Percentiles rank a stretch among this genome's conserved stretches.
phyloP scores from a whole-genome alignment of 352 stramenopile species.

The Phytophthora multivora region DNA sequence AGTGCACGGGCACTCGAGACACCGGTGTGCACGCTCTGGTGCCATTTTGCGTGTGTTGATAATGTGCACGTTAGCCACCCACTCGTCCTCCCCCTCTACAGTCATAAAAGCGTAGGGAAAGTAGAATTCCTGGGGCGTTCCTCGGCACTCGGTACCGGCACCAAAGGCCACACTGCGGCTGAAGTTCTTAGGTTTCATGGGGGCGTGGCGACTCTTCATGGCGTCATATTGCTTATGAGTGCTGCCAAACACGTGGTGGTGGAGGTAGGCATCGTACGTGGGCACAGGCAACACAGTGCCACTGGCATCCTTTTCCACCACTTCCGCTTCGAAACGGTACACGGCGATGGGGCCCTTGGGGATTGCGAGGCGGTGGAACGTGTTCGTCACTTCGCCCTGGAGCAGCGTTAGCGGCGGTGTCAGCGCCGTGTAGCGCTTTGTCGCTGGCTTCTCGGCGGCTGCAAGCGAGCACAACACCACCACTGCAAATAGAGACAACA shows the following conservation, averaged over 20 bases:
- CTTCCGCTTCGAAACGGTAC: constrained; percentile 80
- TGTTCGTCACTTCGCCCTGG: constrained; percentile 81
- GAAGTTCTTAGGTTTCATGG: constrained; percentile 80
- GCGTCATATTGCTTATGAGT: constrained; percentile 68
- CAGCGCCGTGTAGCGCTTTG: constrained; percentile 69
- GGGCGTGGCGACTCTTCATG: constrained; percentile 51
- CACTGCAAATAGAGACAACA: constrained; percentile 6
- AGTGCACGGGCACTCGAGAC: constrained; percentile 81
- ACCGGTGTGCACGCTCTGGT: constrained; percentile 49
- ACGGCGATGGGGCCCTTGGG: constrained; percentile 80
- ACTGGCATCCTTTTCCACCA: constrained; percentile 61
- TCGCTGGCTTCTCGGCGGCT: constrained; percentile 30
- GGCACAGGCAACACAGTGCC: constrained; percentile 59
- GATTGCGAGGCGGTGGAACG: constrained; percentile 74
- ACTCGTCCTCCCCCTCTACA: constrained; percentile 77
- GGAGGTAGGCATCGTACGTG: constrained; percentile 79
- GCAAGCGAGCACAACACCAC: constrained; percentile 8
- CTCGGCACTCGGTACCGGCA: constrained; percentile 76
- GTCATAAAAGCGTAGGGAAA: constrained; percentile 85
- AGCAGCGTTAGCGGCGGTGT: constrained; percentile 60
- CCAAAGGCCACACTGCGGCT: constrained; percentile 80
- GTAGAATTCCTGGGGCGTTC: constrained; percentile 80
- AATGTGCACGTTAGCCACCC: constrained; percentile 81
- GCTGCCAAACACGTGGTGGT: constrained; percentile 83
- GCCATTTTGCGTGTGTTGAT: constrained; percentile 80